Evolutionary conservation across 2,329 filamentous ascomycete genomes (phyloP), one percentile per base, ranked within the genome.

Genomic region (Fusarium pseudograminearum): DNA sequence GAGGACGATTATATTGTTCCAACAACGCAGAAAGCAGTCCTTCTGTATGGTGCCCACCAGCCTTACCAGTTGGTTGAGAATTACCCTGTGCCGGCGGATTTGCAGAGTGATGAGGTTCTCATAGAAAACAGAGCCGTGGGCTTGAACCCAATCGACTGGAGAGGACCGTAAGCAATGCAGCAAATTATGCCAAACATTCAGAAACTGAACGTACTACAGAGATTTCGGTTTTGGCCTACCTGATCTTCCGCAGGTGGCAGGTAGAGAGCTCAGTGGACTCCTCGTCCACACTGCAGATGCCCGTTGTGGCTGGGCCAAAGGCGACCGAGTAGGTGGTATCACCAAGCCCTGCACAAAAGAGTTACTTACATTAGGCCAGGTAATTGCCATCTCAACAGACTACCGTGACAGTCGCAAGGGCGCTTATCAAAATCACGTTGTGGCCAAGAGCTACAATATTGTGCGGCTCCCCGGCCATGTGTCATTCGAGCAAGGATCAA

Each of bases 131-230:
- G 10, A 72, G 72, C 8, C 65, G 72, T 44, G 88, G 93, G 71
- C 78, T 92, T 94, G 38, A 94, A 94, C 72, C 92, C 92, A 0
- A 91, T 94, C 57, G 92, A 93, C 76, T 92, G 89, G 89, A 92
- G 92, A 80, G 86, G 88, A 62, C 89, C 90, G 90, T 91, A 80
- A 71, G 87, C 83, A 34, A 34, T n/a, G 31, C 8, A 50, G 11
- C 3, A 26, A 26, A 15, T 11, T 11, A 8, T 14, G 7, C n/a
- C 7, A 1, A 12, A 11, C 9, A 11, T 36, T 38, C 5, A 20
- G 1, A 8, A 20, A 12, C 16, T 20, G 42, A 16, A 52, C 3
- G 0, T 2, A 24, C 1, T 11, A 4, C 34, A 91, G 90, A 14
- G 91, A 91, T 73, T 93, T 86, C 74, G 89, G 89, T 66, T 93